Conservation (phyloP, 2,329 filamentous ascomycete species). For the Venturia effusa region DNA sequence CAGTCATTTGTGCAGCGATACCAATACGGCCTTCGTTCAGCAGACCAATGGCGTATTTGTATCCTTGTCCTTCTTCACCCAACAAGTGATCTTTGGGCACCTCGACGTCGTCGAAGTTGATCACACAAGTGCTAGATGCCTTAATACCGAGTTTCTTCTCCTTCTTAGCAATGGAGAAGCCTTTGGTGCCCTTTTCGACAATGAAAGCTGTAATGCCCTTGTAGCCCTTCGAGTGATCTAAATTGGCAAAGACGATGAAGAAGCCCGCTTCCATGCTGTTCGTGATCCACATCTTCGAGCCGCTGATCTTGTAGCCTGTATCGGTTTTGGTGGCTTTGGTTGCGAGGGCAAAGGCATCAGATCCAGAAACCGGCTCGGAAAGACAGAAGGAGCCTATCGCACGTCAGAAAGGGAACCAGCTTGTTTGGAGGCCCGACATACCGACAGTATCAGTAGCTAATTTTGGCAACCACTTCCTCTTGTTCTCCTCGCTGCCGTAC, state of each 20-base stretch:
- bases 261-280: conserved; percentile 89
- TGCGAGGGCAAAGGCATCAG: conserved; percentile 88
- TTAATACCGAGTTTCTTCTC: conserved; percentile 99
- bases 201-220: conserved; percentile 95
- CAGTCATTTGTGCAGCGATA: conserved; percentile 98
- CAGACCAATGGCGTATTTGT: conserved; percentile 93
- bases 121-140: conserved; percentile 89
- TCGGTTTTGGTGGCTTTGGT: conserved; percentile 80
- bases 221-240: conserved; percentile 86
- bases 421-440: conserved; percentile 13
- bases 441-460: conserved; percentile 81
- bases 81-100: conserved; percentile 81
- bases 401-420: not conserved
- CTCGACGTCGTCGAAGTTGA: conserved; percentile 95
- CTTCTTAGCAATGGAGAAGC: conserved; percentile 96
- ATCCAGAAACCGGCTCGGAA: conserved; percentile 84
- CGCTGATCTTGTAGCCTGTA: conserved; percentile 75
- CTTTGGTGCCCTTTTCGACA: conserved; percentile 78
- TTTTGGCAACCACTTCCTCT: conserved; percentile 81
- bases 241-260: conserved; percentile 97
- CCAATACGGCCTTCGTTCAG: conserved; percentile 96
- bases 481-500: conserved; percentile 63
- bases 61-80: conserved; percentile 80
- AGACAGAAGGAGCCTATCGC: conserved; percentile 67
- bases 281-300: conserved; percentile 99